Percentiles rank a stretch among this genome's conserved stretches.
Conservation (phyloP, 768 basidiomycete genomes). For the Lactarius psammicola region DNA sequence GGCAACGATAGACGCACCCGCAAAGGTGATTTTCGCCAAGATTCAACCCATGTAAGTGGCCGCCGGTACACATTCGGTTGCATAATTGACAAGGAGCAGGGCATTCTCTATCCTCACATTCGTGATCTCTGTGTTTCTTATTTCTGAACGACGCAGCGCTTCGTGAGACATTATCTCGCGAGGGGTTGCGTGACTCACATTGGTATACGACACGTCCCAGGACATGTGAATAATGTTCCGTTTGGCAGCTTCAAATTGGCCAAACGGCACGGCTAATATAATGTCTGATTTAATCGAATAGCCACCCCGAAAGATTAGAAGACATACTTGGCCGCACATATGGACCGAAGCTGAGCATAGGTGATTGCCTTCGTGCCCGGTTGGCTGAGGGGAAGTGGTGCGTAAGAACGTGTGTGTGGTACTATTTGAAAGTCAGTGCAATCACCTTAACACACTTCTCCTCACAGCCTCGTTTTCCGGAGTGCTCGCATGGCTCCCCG, state of each 20-base stretch:
- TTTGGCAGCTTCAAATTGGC: background rate
- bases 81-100: slow-evolving; percentile 55
- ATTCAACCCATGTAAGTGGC: slow-evolving; percentile 52
- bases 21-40: slow-evolving; percentile 49
- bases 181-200: background rate
- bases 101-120: slow-evolving; percentile 51
- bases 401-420: background rate
- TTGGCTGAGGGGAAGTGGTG: background rate
- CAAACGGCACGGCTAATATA: slow-evolving; percentile 13
- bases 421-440: background rate
- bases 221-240: slow-evolving; percentile 1
- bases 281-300: no score
- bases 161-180: background rate
- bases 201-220: slow-evolving; percentile 1
- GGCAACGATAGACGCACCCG: slow-evolving; percentile 42
- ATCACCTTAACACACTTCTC: slow-evolving; percentile 50
- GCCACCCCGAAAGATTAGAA: background rate
- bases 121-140: slow-evolving; percentile 44
- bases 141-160: slow-evolving; percentile 37
- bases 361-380: slow-evolving; percentile 44
- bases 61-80: slow-evolving; percentile 47
- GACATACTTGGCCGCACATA: slow-evolving; percentile 50
- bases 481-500: slow-evolving; percentile 47
- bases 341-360: slow-evolving; percentile 53
- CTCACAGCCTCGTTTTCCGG: slow-evolving; percentile 50